Conservation (phyloP, 169 alveolate genomes). For the Plasmodium ovale region DNA sequence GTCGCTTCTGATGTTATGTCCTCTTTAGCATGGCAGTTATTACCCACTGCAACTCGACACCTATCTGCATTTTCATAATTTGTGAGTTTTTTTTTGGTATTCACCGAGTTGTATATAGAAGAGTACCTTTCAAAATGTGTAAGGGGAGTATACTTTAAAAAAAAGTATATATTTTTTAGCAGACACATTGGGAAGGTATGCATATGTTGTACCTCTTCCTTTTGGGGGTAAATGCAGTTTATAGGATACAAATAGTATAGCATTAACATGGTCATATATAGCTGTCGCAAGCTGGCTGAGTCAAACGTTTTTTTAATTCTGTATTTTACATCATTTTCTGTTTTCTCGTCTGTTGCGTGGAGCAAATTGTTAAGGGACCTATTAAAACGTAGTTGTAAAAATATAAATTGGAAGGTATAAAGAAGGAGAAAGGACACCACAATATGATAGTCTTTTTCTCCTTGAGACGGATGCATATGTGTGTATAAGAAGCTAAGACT, state of each 20-base stretch:
- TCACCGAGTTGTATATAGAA: constrained; percentile 32
- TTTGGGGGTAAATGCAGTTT: not conserved
- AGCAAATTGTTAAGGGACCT: not conserved
- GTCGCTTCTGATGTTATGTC: no score
- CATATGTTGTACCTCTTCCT: not conserved
- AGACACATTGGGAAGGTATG: constrained; percentile 6
- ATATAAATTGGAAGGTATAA: constrained; percentile 12
- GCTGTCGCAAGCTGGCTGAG: constrained; percentile 65
- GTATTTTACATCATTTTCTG: not conserved
- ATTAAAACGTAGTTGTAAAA: not conserved
- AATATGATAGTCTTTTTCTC: constrained; percentile 3
- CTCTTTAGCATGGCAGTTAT: no score
- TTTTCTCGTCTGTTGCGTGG: not conserved
- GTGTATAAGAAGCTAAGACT: constrained; percentile 31
- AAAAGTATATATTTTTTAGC: constrained; percentile 18
- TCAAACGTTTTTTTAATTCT: constrained; percentile 28
- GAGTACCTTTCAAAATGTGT: constrained; percentile 43
- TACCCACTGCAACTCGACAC: not conserved
- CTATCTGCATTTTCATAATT: constrained; percentile 4
- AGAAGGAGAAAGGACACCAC: constrained; percentile 3
- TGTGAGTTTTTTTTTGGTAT: constrained; percentile 8
- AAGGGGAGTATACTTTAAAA: constrained; percentile 30
- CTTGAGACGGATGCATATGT: constrained; percentile 32
- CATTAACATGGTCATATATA: constrained; percentile 36
- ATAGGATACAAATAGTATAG: constrained; percentile 5